Percentiles rank a stretch among this genome's conserved stretches.
These are phyloP conservation scores for Aechmea fasciata DNA, from an alignment of 176 grass and related monocot species.

Conservation along the genomic window DNA sequence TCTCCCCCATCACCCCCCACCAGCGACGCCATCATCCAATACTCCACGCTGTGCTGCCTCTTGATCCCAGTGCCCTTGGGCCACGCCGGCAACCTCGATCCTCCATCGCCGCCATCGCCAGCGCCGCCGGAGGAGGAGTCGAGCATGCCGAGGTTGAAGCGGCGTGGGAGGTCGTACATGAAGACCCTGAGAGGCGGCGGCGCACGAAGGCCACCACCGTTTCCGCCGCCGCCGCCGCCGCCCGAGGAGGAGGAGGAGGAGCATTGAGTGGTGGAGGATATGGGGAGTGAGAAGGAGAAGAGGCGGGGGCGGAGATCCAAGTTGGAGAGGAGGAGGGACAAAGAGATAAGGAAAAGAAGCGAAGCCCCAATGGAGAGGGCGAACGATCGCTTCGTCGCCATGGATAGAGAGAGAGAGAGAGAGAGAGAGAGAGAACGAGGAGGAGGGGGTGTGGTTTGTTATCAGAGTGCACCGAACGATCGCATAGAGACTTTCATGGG, in stretches of 20 bases:
- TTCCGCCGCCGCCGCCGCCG: not conserved
- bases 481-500: not conserved
- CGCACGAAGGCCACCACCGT: not conserved
- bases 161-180: slow-evolving; percentile 77
- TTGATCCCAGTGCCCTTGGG: slow-evolving; percentile 52
- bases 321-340: slow-evolving; percentile 30
- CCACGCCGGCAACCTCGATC: slow-evolving; percentile 42
- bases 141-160: slow-evolving; percentile 87
- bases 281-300: slow-evolving; percentile 20
- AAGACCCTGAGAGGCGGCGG: slow-evolving; percentile 38
- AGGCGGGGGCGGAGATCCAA: slow-evolving; percentile 33
- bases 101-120: not conserved
- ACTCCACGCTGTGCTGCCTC: slow-evolving; percentile 90
- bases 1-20: slow-evolving; percentile 5
- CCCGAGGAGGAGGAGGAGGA: slow-evolving; percentile 16
- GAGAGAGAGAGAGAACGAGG: not conserved
- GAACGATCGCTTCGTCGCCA: slow-evolving; percentile 34
- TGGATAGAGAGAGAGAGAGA: slow-evolving; percentile 1
- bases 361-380: slow-evolving; percentile 27
- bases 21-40: slow-evolving; percentile 96
- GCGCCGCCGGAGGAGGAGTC: not conserved
- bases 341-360: slow-evolving; percentile 47
- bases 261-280: slow-evolving; percentile 16
- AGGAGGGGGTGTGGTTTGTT: slow-evolving; percentile 29
- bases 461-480: not conserved